phyloP scores from a whole-genome alignment of 1,284 basidiomycete species.

The Austroboletus novae-zelandiae region DNA sequence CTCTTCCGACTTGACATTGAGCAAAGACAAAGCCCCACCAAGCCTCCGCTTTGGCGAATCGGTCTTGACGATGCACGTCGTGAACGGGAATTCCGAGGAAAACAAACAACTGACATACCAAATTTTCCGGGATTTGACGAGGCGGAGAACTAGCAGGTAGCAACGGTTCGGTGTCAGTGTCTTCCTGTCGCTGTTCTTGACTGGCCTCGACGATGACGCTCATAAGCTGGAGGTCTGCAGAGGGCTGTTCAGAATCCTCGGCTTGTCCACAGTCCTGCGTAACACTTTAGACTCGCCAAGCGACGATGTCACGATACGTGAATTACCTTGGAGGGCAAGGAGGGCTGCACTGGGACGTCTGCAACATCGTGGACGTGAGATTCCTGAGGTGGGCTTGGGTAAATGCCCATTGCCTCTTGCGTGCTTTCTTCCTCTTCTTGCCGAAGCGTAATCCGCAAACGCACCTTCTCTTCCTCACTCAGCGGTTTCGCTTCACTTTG shows the following conservation, averaged over 20 bases:
- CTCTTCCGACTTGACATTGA: slow-evolving; percentile 38
- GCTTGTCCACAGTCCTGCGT: not conserved
- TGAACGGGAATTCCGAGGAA: not conserved
- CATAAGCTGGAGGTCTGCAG: slow-evolving; percentile 21
- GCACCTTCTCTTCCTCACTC: slow-evolving; percentile 10
- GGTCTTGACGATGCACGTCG: slow-evolving; percentile 10
- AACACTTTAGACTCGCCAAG: too few relatives aligned
- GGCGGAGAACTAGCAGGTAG: slow-evolving; percentile 19
- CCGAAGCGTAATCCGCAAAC: slow-evolving; percentile 23
- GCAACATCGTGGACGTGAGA: not conserved
- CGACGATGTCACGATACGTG: not conserved
- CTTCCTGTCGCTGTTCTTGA: slow-evolving; percentile 25
- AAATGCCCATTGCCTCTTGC: slow-evolving; percentile 26
- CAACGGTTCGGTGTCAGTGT: slow-evolving; percentile 15
- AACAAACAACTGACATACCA: slow-evolving; percentile 15
- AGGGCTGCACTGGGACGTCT: slow-evolving; percentile 1
- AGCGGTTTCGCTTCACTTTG: slow-evolving; percentile 8
- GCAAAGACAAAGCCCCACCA: slow-evolving; percentile 32
- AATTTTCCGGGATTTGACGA: slow-evolving; percentile 10
- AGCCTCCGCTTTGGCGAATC: slow-evolving; percentile 31
- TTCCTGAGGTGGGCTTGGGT: not conserved
- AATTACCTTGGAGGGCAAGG: slow-evolving; percentile 14
- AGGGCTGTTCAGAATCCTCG: slow-evolving; percentile 23
- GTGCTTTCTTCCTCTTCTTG: slow-evolving; percentile 33
- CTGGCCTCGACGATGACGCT: slow-evolving; percentile 32